Conservation (phyloP, 179 eudicot genomes). For the Beta macrorhiza region DNA sequence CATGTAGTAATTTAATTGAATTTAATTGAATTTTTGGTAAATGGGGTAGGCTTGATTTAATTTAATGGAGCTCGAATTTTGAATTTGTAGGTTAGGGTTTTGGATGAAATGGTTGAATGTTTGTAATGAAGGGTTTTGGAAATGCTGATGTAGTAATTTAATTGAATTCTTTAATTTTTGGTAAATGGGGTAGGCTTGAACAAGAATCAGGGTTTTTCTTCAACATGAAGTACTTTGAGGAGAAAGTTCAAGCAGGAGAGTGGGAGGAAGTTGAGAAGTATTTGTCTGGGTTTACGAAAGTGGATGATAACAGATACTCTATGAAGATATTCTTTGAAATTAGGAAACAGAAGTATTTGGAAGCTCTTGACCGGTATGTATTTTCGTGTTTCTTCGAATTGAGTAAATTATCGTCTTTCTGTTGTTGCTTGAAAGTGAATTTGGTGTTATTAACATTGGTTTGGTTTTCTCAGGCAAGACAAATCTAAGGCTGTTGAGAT, state of each 20-base stretch:
- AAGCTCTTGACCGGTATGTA: constrained; percentile 69
- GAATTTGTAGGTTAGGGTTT: background rate
- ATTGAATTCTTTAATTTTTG: background rate
- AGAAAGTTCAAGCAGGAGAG: constrained; percentile 79
- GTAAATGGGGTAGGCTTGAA: constrained; percentile 51
- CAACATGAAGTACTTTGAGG: constrained; percentile 85
- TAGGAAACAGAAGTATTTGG: constrained; percentile 85
- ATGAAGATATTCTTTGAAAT: constrained; percentile 88
- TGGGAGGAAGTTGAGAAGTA: constrained; percentile 94
- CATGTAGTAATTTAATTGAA: background rate
- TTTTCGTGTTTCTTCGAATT: background rate
- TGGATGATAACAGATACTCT: constrained; percentile 81
- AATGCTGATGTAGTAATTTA: background rate
- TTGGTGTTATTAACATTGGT: constrained; percentile 5
- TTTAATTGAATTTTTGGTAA: background rate
- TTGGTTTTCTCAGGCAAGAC: constrained; percentile 51
- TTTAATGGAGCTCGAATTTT: background rate
- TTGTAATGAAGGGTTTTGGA: background rate
- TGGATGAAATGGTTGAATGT: constrained; percentile 2
- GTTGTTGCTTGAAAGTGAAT: background rate
- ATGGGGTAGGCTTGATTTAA: constrained; percentile 25
- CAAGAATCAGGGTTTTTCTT: constrained; percentile 88
- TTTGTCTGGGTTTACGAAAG: constrained; percentile 76
- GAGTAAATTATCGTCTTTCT: background rate
- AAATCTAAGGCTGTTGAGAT: constrained; percentile 72